Evolutionary conservation across 73 alveolate species (phyloP).

Genomic region (Tetrahymena borealis): DNA sequence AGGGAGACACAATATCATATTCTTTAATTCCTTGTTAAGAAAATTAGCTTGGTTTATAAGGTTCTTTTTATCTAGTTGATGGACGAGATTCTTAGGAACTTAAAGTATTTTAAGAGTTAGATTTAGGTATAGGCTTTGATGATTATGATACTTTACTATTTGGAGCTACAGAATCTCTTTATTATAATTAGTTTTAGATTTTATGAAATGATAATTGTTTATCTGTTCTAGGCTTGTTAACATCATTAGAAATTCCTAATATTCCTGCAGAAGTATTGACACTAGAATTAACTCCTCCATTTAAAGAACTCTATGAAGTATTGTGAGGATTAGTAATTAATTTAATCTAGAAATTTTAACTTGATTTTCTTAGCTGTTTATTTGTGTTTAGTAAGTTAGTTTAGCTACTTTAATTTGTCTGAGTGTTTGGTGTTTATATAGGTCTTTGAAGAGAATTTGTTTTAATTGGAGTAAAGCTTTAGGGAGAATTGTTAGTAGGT

Average conservation of each 20-base stretch:
- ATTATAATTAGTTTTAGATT: neutral
- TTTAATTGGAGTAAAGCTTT: neutral
- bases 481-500: neutral
- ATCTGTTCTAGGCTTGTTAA: neutral
- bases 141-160: neutral
- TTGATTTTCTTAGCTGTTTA: neutral
- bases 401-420: neutral
- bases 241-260: neutral
- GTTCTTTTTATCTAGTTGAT: neutral
- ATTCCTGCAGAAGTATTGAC: neutral
- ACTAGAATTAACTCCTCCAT: neutral
- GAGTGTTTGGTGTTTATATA: neutral
- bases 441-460: neutral
- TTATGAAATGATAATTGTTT: neutral
- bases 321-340: neutral
- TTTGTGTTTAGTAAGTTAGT: neutral
- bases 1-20: neutral
- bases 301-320: neutral
- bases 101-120: neutral
- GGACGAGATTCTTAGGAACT: neutral
- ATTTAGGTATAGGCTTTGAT: neutral
- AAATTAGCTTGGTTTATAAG: neutral
- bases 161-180: neutral
- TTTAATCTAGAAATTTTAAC: neutral
- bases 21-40: neutral